A percentile compares a stretch with the other conserved stretches of the same genome.
Evolutionary conservation across 2,329 filamentous ascomycete species (phyloP).

Genomic region (Aureobasidium sp.): DNA sequence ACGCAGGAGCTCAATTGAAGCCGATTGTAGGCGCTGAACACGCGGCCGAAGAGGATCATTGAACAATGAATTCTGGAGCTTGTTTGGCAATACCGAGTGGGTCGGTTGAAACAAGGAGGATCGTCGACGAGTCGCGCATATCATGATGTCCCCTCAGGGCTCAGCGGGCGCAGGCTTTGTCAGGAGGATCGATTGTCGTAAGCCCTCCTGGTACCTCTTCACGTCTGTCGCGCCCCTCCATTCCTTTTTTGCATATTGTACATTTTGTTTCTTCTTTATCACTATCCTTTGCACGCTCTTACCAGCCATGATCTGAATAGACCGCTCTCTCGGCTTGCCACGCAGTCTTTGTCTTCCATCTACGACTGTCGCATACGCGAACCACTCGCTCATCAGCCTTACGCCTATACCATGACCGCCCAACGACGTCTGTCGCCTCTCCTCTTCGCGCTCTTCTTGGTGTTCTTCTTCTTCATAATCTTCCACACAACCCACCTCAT

Average conservation of each 20-base stretch:
- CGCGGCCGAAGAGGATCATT: not conserved
- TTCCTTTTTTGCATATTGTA: not conserved
- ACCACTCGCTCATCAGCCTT: not conserved
- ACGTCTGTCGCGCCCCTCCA: not conserved
- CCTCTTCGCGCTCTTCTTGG: slow-evolving; percentile 19
- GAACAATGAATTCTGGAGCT: no score
- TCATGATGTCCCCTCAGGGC: slow-evolving; percentile 2
- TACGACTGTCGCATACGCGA: not conserved
- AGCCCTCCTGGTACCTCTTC: not conserved
- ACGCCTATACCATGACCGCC: not conserved
- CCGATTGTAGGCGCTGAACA: not conserved
- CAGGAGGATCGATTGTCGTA: not conserved
- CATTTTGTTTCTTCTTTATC: not conserved
- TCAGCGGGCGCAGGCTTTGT: not conserved
- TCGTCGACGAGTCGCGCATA: slow-evolving; percentile 1
- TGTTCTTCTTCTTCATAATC: slow-evolving; percentile 26
- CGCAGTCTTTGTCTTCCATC: not conserved
- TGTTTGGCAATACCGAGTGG: not conserved
- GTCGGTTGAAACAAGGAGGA: slow-evolving; percentile 1
- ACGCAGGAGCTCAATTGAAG: not conserved
- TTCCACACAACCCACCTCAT: slow-evolving; percentile 31
- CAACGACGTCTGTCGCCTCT: slow-evolving; percentile 16
- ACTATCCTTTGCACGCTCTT: not conserved
- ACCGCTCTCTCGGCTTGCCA: not conserved
- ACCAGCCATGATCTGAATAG: not conserved